These are phyloP conservation scores for Chaetomiaceae sp. DNA, from an alignment of 2,329 filamentous ascomycete genomes.

Conservation along the genomic window DNA sequence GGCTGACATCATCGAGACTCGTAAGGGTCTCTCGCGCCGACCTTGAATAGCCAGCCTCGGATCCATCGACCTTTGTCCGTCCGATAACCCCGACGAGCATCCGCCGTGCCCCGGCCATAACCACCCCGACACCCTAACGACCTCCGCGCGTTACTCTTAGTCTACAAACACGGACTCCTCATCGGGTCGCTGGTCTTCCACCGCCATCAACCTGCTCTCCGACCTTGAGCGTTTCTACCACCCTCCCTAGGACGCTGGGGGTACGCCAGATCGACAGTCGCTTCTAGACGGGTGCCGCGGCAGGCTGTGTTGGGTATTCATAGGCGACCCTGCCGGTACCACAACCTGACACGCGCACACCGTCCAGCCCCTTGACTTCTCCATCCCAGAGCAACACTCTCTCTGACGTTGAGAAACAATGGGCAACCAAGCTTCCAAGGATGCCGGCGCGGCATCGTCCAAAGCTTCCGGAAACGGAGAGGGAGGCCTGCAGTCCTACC, in stretches of 20 bases:
- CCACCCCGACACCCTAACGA: slow-evolving; percentile 10
- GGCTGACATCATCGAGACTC: slow-evolving; percentile 23
- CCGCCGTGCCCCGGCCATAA: slow-evolving; percentile 11
- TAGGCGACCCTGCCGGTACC: slow-evolving; percentile 27
- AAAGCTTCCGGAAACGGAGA: slow-evolving; percentile 45
- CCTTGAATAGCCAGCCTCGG: slow-evolving; percentile 5
- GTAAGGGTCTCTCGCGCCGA: slow-evolving; percentile 7
- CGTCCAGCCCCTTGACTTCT: slow-evolving; percentile 28
- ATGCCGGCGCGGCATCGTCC: slow-evolving; percentile 42
- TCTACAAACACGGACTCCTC: slow-evolving; percentile 45
- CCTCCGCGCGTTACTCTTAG: slow-evolving; percentile 27
- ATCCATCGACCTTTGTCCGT: slow-evolving; percentile 12
- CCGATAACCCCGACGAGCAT: slow-evolving; percentile 19
- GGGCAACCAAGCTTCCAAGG: slow-evolving; percentile 70
- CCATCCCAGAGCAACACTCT: slow-evolving; percentile 19
- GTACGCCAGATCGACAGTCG: slow-evolving; percentile 19
- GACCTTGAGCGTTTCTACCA: slow-evolving; percentile 46
- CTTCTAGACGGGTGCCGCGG: slow-evolving; percentile 32
- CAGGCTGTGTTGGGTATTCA: slow-evolving; percentile 31
- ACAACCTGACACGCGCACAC: slow-evolving; percentile 31
- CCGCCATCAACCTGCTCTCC: slow-evolving; percentile 42
- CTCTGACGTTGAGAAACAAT: slow-evolving; percentile 40
- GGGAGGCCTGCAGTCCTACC: slow-evolving; percentile 73
- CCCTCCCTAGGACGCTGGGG: slow-evolving; percentile 41
- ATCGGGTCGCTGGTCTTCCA: slow-evolving; percentile 40